Percentiles rank a stretch among this genome's conserved stretches.
These are phyloP conservation scores for Lignosus rhinocerotis DNA, from an alignment of 1,284 basidiomycete species.

Conservation along the genomic window DNA sequence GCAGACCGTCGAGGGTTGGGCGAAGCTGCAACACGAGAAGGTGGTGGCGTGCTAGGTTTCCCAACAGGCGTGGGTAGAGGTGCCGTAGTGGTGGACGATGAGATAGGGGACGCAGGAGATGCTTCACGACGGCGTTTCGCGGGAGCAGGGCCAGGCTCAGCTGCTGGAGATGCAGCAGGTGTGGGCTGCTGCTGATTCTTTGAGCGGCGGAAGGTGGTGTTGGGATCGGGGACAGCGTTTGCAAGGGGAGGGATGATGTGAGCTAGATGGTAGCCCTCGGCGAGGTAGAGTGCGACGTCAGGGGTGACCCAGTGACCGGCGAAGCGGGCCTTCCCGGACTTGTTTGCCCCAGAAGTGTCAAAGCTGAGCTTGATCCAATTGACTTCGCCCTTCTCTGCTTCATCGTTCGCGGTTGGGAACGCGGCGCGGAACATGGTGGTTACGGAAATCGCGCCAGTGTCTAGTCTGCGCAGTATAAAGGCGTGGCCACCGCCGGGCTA, in stretches of 20 bases:
- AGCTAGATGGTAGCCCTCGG: conserved; percentile 60
- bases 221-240: conserved; percentile 77
- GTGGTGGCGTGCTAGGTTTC: conserved; percentile 26
- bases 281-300: conserved; percentile 67
- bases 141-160: conserved; percentile 38
- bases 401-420: conserved; percentile 83
- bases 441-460: conserved; percentile 93
- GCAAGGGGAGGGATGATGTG: conserved; percentile 68
- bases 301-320: conserved; percentile 90
- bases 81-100: not conserved
- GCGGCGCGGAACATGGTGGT: conserved; percentile 99
- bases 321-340: conserved; percentile 74
- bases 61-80: conserved; percentile 17
- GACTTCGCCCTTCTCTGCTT: conserved; percentile 82
- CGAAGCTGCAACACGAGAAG: conserved; percentile 25
- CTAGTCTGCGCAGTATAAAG: conserved; percentile 94
- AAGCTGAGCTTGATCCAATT: conserved; percentile 83
- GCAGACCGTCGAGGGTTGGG: conserved; percentile 46
- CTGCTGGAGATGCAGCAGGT: conserved; percentile 34
- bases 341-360: conserved; percentile 84
- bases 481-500: conserved; percentile 74
- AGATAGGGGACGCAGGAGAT: conserved; percentile 44
- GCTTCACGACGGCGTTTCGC: conserved; percentile 68
- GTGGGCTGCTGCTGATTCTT: conserved; percentile 33
- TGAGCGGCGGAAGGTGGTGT: conserved; percentile 72